A percentile compares a stretch with the other conserved stretches of the same genome.
Conservation (phyloP, 106 monocot species). For the Narthecium ossifragum region DNA sequence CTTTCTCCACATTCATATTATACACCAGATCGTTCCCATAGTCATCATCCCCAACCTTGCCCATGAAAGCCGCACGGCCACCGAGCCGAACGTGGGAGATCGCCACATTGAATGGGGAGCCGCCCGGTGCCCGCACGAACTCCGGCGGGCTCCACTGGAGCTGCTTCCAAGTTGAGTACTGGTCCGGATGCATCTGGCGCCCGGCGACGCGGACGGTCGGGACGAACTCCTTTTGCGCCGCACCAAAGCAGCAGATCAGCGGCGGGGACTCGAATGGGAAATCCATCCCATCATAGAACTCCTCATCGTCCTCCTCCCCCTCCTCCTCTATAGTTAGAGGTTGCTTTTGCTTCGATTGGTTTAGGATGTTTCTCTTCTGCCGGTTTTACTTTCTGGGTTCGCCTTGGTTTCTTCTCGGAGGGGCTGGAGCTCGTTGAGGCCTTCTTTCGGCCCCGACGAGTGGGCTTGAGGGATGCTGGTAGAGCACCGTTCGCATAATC, state of each 20-base stretch:
- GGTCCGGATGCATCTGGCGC: conserved; percentile 82
- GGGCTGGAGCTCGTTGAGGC: neutral
- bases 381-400: conserved; percentile 4
- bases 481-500: neutral
- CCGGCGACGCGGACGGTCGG: conserved; percentile 74
- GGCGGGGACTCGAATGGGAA: conserved; percentile 69
- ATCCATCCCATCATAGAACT: conserved; percentile 53
- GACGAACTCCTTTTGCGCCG: conserved; percentile 72
- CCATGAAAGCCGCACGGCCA: conserved; percentile 87
- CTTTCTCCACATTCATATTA: conserved; percentile 62
- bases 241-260: conserved; percentile 87
- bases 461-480: conserved; percentile 11
- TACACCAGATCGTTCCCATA: conserved; percentile 74
- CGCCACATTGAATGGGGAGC: conserved; percentile 80
- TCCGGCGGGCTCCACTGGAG: conserved; percentile 83
- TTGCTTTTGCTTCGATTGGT: too few relatives aligned
- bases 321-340: neutral
- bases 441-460: conserved; percentile 30
- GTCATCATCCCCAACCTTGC: conserved; percentile 85
- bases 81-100: conserved; percentile 66
- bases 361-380: conserved; percentile 1
- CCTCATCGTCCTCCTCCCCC: conserved; percentile 25
- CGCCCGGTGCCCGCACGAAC: conserved; percentile 73
- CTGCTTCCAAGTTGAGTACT: conserved; percentile 75
- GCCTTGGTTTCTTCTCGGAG: conserved; percentile 5